Conservation (phyloP, 495 filamentous ascomycete genomes). For the Talaromyces proteolyticus region DNA sequence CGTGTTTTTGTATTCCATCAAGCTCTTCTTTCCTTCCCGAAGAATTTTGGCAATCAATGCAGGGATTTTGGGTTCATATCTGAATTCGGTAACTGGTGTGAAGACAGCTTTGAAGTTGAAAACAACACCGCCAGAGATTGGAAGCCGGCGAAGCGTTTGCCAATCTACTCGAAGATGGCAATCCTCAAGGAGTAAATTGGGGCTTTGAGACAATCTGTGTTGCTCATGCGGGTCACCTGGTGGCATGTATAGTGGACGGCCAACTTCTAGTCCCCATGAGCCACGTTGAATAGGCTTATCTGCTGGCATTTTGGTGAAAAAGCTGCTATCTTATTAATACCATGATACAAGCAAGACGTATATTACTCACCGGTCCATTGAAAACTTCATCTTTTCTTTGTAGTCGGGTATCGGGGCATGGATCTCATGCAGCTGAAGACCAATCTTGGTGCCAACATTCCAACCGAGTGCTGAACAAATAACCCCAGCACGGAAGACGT, state of each 20-base stretch:
- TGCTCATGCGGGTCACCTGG: conserved; percentile 64
- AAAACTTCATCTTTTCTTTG: conserved; percentile 84
- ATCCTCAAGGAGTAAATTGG: conserved; percentile 49
- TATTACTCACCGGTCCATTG: conserved; percentile 66
- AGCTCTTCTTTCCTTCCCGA: conserved; percentile 61
- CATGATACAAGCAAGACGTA: conserved; percentile 1
- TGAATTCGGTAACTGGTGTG: conserved; percentile 66
- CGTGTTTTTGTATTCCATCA: conserved; percentile 84
- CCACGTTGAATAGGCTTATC: conserved; percentile 77
- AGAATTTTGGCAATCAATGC: conserved; percentile 61
- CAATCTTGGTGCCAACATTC: conserved; percentile 73
- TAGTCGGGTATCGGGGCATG: conserved; percentile 80
- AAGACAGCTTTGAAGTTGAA: conserved; percentile 95
- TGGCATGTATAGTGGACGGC: conserved; percentile 72
- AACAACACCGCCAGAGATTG: conserved; percentile 66
- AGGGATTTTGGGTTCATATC: conserved; percentile 71
- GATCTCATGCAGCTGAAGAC: conserved; percentile 65
- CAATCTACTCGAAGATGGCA: conserved; percentile 81
- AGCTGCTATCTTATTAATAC: conserved; percentile 33
- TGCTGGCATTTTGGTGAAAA: conserved; percentile 72
- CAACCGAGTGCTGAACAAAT: conserved; percentile 80
- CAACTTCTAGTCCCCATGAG: conserved; percentile 82
- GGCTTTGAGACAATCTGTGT: conserved; percentile 49
- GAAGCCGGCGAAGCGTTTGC: conserved; percentile 82
- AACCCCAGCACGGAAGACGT: conserved; percentile 71